These are phyloP conservation scores for Suillus alpinus DNA, from an alignment of 768 basidiomycete genomes.

Conservation along the genomic window DNA sequence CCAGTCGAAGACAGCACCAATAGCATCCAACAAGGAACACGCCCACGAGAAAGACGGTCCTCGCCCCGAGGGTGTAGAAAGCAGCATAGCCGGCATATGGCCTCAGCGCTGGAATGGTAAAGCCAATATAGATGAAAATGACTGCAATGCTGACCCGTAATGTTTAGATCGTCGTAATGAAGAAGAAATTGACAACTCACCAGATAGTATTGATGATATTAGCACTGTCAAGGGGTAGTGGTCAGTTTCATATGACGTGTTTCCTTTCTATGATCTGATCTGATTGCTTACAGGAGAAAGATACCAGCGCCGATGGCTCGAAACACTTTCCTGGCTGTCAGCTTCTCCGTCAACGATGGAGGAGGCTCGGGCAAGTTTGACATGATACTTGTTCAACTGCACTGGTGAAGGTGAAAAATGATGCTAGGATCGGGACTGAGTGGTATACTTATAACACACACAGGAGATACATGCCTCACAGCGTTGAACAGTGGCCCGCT, in stretches of 20 bases:
- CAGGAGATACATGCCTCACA: neutral
- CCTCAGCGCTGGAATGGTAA: neutral
- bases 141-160: neutral
- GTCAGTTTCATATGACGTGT: neutral
- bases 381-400: neutral
- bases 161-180: neutral
- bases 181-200: neutral
- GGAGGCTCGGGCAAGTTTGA: neutral
- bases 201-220: neutral
- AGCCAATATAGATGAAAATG: neutral
- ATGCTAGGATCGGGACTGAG: neutral
- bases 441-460: neutral
- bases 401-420: neutral
- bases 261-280: neutral
- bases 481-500: neutral
- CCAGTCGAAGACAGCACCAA: neutral
- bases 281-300: neutral
- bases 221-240: neutral
- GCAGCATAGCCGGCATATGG: neutral
- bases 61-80: neutral
- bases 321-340: neutral
- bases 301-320: neutral
- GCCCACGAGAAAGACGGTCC: neutral
- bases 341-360: neutral
- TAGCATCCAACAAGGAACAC: neutral